Evolutionary conservation across 352 stramenopile genomes (phyloP), one percentile per base, ranked within the genome.

Genomic region (Pilasporangium apinafurcum): DNA sequence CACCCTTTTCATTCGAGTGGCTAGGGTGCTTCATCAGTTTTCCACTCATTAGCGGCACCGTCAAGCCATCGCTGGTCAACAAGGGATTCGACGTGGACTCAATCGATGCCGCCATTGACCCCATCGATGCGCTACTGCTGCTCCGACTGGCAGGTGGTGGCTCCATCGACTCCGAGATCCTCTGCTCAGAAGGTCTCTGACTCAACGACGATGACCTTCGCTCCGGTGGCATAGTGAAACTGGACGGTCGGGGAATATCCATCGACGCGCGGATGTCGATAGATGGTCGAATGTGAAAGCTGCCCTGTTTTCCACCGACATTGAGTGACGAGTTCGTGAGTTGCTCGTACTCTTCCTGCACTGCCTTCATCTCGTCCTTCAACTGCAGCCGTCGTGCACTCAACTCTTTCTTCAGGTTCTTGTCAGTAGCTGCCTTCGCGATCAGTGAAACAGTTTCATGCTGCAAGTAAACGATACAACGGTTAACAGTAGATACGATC

Each of bases 1-100:
- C 36, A 0, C 80, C 63, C 46, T 73, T 83, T 49, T 92, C 80
- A 32, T 92, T 89, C 28, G 72, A 87, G 39, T 87, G 69, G 27
- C 68, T 86, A 4, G 80, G 69, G 39, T 89, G 75, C 40, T 92
- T 92, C 44, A 80, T 76, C 32, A 92, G 50, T 29, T 72, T 52
- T 2, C 80, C 80, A 29, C 56, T 68, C 40, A 76, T 67, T 3
- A 40, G 50, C 17, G 75, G 78, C 49, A 85, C 48, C 18, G 43
- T 51, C 32, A 24, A 24, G n/a, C 45, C 51, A 16, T 59, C 45
- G 18, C 27, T 21, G 6, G 17, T 36, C 1, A 45, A 32, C 1
- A 45, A 30, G 16, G 73, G 57, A 39, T 80, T 81, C 9, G 44
- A 30, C 28, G 28, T 65, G 13, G 63, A 86, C 30, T 87, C 65